phyloP scores from a whole-genome alignment of 2,329 filamentous ascomycete genomes.

The Metarhizium anisopliae region DNA sequence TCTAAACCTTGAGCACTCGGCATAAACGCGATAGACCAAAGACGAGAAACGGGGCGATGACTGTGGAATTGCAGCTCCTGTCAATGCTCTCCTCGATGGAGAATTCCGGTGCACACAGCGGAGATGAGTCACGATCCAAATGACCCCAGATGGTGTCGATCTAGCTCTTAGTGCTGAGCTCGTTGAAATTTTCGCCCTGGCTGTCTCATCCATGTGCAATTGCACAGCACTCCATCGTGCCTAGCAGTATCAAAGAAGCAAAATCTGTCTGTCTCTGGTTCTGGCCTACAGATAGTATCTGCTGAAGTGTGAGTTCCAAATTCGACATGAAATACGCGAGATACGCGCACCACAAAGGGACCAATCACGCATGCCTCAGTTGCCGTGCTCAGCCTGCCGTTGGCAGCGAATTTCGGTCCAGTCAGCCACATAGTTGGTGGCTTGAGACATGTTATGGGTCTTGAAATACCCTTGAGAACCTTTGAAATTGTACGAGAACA shows the following conservation, averaged over 20 bases:
- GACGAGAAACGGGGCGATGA: background rate
- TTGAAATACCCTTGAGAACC: background rate
- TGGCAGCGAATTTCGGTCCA: background rate
- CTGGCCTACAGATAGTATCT: background rate
- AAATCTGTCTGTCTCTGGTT: background rate
- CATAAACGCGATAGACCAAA: background rate
- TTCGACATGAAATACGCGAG: background rate
- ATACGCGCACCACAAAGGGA: background rate
- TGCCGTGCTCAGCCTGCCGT: background rate
- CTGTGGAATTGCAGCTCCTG: background rate
- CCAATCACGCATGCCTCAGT: background rate
- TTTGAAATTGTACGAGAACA: too few species aligned
- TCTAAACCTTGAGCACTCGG: too few species aligned
- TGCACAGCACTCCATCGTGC: background rate
- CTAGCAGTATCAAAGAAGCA: background rate
- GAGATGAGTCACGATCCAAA: constrained; percentile 1
- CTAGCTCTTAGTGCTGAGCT: too few species aligned
- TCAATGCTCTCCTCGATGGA: background rate
- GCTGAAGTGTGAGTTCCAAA: background rate
- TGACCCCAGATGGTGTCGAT: background rate
- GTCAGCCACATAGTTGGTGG: background rate
- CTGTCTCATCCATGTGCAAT: background rate
- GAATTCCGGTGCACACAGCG: background rate
- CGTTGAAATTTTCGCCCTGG: too few species aligned
- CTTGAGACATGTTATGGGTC: background rate